Conservation (phyloP, 1,284 basidiomycete species). For the Farysia itapuensis region DNA sequence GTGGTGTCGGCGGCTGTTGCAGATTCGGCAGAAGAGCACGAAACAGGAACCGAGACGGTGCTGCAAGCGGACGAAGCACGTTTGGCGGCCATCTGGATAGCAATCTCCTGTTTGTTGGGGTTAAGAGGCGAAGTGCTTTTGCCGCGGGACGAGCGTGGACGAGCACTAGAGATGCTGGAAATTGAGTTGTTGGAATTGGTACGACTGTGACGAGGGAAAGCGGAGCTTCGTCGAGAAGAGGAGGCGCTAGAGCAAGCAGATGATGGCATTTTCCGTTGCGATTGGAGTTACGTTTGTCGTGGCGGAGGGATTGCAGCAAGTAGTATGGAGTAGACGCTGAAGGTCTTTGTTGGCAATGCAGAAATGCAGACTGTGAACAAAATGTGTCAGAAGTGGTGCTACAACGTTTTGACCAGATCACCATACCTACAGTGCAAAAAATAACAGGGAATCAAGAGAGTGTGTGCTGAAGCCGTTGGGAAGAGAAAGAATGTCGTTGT, state of each 20-base stretch:
- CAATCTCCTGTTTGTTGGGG: conserved; percentile 25
- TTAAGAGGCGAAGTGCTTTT: conserved; percentile 28
- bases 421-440: no score
- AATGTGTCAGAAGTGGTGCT: no score
- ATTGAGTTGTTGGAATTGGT: conserved; percentile 24
- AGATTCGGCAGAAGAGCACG: conserved; percentile 11
- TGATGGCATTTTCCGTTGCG: conserved; percentile 30
- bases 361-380: background rate
- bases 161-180: conserved; percentile 13
- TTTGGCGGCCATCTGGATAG: conserved; percentile 32
- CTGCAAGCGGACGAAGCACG: conserved; percentile 19
- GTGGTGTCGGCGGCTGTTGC: conserved; percentile 21
- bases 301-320: no score
- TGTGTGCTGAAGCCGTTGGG: no score
- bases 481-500: no score
- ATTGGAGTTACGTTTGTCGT: no score
- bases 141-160: conserved; percentile 27
- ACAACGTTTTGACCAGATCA: no score
- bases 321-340: no score
- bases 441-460: no score
- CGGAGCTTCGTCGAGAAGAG: conserved; percentile 21
- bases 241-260: conserved; percentile 13
- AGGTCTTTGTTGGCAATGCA: background rate
- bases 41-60: conserved; percentile 12
- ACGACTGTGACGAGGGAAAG: conserved; percentile 15